A percentile compares a stretch with the other conserved stretches of the same genome.
Evolutionary conservation across 164 flowering plant species (phyloP).

Genomic region (Aristolochia fimbriata): DNA sequence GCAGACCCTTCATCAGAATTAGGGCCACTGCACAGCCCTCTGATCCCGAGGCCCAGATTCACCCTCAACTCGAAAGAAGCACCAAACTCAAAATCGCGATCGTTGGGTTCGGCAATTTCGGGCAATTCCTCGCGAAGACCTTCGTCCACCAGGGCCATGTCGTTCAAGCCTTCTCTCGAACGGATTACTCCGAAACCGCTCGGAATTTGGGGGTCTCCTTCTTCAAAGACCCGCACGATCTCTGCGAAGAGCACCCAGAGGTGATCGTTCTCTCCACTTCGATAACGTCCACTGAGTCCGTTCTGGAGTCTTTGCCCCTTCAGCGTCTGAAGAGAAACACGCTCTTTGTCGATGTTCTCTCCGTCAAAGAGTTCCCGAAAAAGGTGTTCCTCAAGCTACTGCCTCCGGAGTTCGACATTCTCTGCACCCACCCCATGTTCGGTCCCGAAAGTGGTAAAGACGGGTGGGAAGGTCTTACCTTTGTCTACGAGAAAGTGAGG

Average conservation of each 20-base stretch:
- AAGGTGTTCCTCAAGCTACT: conserved; percentile 31
- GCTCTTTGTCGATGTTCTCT: conserved; percentile 65
- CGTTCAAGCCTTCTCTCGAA: conserved; percentile 57
- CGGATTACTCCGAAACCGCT: conserved; percentile 43
- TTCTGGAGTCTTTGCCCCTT: conserved; percentile 41
- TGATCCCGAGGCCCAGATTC: conserved; percentile 17
- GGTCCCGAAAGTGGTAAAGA: conserved; percentile 67
- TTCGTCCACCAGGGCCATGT: conserved; percentile 57
- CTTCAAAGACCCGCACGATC: conserved; percentile 44
- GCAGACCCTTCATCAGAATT: conserved; percentile 7
- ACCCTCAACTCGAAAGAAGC: conserved; percentile 14
- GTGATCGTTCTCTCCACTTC: conserved; percentile 37
- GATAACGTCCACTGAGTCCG: conserved; percentile 44
- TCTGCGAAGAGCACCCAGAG: conserved; percentile 80
- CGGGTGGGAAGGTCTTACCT: conserved; percentile 46
- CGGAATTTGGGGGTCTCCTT: conserved; percentile 38
- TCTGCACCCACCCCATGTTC: conserved; percentile 87
- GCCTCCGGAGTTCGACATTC: conserved; percentile 53
- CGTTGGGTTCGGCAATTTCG: conserved; percentile 76
- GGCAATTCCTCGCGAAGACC: conserved; percentile 71
- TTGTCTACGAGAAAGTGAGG: conserved; percentile 69
- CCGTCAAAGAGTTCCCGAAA: conserved; percentile 69
- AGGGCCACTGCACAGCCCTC: conserved; percentile 24
- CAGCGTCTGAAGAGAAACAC: conserved; percentile 51
- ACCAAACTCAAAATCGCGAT: conserved; percentile 55